A percentile compares a stretch with the other conserved stretches of the same genome.
Evolutionary conservation across 208 protist genomes (phyloP).

Genomic region (Crithidia brevicula): DNA sequence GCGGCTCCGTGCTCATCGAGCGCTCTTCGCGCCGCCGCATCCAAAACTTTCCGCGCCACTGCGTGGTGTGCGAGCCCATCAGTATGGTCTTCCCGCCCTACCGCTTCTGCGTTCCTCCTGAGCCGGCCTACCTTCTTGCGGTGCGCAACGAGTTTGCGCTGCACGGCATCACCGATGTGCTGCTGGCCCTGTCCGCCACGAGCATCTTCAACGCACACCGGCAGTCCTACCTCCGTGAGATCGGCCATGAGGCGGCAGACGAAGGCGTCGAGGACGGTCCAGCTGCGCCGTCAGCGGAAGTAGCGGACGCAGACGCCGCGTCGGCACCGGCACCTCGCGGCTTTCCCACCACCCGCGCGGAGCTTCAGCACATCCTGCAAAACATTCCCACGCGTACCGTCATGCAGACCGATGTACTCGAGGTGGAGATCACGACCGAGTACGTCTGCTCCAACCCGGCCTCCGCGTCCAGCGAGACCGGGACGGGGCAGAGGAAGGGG

Average conservation of each 20-base stretch:
- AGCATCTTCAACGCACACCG: conserved; percentile 27
- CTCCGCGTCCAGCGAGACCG: neutral
- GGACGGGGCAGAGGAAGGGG: neutral
- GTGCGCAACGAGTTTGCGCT: conserved; percentile 59
- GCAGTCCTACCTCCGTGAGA: conserved; percentile 8
- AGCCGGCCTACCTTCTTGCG: conserved; percentile 74
- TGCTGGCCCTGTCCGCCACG: conserved; percentile 65
- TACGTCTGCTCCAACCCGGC: conserved; percentile 61
- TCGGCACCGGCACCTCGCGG: conserved; percentile 2
- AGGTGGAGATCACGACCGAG: conserved; percentile 77
- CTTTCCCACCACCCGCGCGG: conserved; percentile 34
- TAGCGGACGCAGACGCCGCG: neutral
- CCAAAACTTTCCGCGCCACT: conserved; percentile 71
- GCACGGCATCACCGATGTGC: conserved; percentile 70
- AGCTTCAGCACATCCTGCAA: conserved; percentile 36
- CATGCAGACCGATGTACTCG: conserved; percentile 67
- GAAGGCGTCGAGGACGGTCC: neutral
- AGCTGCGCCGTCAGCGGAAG: too few relatives aligned
- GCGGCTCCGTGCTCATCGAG: conserved; percentile 69
- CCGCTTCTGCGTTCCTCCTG: conserved; percentile 74
- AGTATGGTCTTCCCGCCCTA: conserved; percentile 67
- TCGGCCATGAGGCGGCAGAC: neutral
- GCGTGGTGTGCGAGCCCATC: conserved; percentile 34
- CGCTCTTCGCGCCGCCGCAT: conserved; percentile 57
- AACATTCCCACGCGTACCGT: conserved; percentile 64